These are phyloP conservation scores for Candida sojae DNA, from an alignment of 1,139 yeast species.

Conservation along the genomic window DNA sequence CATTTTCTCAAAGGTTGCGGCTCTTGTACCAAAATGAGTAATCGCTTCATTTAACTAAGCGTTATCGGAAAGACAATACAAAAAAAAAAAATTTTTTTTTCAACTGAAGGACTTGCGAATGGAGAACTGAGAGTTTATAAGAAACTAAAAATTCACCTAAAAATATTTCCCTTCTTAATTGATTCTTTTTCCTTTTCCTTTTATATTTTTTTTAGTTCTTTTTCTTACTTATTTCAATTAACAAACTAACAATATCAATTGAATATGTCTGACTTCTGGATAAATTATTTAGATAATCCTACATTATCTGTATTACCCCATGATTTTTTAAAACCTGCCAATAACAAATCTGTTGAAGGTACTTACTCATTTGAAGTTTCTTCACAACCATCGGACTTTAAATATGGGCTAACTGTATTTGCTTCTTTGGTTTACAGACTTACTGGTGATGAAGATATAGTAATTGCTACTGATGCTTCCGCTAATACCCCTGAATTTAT, in stretches of 20 bases:
- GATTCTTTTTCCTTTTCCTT: too few relatives aligned
- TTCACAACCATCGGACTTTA: slow-evolving; percentile 28
- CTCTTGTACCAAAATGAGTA: slow-evolving; percentile 1
- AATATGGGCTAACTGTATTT: slow-evolving; percentile 66
- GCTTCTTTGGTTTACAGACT: slow-evolving; percentile 73
- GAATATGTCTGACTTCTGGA: slow-evolving; percentile 56
- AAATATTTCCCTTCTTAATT: neutral
- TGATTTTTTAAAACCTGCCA: slow-evolving; percentile 81
- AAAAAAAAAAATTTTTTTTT: neutral
- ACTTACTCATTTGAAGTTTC: slow-evolving; percentile 40
- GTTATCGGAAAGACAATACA: neutral
- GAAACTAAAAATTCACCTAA: neutral
- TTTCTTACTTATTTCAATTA: neutral
- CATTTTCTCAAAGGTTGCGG: neutral
- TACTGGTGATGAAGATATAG: slow-evolving; percentile 93
- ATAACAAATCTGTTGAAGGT: slow-evolving; percentile 69
- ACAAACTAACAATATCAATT: neutral
- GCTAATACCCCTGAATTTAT: slow-evolving; percentile 50
- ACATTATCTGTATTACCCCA: slow-evolving; percentile 87
- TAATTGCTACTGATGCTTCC: slow-evolving; percentile 67
- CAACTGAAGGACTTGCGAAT: neutral
- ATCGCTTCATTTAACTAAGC: neutral
- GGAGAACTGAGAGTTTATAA: neutral
- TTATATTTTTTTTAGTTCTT: neutral
- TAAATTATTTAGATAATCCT: slow-evolving; percentile 68